Conservation (phyloP, 1,284 basidiomycete genomes). For the Microbotryum silenes-acaulis region DNA sequence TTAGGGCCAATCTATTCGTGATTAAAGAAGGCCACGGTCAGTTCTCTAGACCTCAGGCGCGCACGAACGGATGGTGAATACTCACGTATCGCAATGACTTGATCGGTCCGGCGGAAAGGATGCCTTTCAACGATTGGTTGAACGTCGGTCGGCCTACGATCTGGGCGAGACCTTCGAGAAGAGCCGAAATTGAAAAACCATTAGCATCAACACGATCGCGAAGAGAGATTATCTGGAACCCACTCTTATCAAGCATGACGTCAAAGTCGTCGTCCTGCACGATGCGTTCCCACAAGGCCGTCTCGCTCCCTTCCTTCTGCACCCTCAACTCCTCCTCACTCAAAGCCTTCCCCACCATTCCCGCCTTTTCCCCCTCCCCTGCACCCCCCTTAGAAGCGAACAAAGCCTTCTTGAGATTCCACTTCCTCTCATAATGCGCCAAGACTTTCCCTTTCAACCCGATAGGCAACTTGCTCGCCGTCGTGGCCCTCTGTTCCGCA, state of each 20-base stretch:
- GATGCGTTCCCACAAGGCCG: constrained; percentile 63
- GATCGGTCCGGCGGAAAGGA: constrained; percentile 69
- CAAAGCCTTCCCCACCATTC: constrained; percentile 36
- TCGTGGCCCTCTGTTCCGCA: constrained; percentile 58
- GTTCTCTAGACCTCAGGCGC: constrained; percentile 55
- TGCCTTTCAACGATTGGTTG: constrained; percentile 74
- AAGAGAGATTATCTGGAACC: constrained; percentile 31
- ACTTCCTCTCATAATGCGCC: constrained; percentile 45
- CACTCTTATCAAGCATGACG: constrained; percentile 55
- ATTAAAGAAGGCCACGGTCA: background rate
- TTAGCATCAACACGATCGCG: background rate
- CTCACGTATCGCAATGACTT: constrained; percentile 68
- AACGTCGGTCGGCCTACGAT: constrained; percentile 79
- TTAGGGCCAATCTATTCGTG: constrained; percentile 1
- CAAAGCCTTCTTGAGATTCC: constrained; percentile 27
- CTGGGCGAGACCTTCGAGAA: constrained; percentile 37
- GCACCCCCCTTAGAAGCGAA: background rate
- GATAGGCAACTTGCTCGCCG: constrained; percentile 66
- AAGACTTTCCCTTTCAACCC: constrained; percentile 55
- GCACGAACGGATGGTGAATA: constrained; percentile 39
- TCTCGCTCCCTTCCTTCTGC: constrained; percentile 50
- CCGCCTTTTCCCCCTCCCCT: constrained; percentile 33
- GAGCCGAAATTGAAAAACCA: background rate
- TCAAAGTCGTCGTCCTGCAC: constrained; percentile 57
- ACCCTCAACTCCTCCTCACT: constrained; percentile 38